Percentiles rank a stretch among this genome's conserved stretches.
phyloP scores from a whole-genome alignment of 768 basidiomycete species.

The Gloeophyllum trabeum region DNA sequence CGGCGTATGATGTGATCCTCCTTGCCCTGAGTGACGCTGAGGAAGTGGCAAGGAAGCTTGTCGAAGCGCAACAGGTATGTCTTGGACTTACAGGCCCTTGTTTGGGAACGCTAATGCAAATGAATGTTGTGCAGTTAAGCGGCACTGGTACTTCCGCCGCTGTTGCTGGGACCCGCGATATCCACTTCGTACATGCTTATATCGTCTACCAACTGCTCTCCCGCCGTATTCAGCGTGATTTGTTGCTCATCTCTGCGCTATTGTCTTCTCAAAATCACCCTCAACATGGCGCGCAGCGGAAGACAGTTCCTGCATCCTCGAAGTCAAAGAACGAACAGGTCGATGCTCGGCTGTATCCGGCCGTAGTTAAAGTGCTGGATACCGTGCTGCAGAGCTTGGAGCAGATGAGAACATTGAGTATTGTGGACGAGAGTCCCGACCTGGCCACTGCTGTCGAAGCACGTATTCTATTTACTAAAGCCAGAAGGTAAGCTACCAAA shows the following conservation, averaged over 20 bases:
- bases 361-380: conserved; percentile 82
- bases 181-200: conserved; percentile 79
- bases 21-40: conserved; percentile 85
- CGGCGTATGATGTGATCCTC: conserved; percentile 80
- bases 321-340: conserved; percentile 35
- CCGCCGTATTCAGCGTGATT: conserved; percentile 80
- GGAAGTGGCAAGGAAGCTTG: conserved; percentile 65
- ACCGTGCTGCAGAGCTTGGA: conserved; percentile 75
- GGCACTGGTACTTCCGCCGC: conserved; percentile 27
- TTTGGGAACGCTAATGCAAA: conserved; percentile 2
- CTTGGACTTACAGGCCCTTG: not conserved
- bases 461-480: conserved; percentile 62
- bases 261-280: conserved; percentile 34
- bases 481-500: conserved; percentile 46
- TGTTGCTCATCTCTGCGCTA: conserved; percentile 63
- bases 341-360: conserved; percentile 70
- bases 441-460: conserved; percentile 71
- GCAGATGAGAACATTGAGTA: conserved; percentile 72
- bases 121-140: conserved; percentile 19
- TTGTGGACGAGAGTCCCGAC: conserved; percentile 84
- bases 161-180: conserved; percentile 47
- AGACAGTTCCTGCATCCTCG: conserved; percentile 8
- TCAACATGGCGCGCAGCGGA: conserved; percentile 8
- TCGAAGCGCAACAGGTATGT: conserved; percentile 75
- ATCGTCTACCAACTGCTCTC: conserved; percentile 83